Evolutionary conservation across 495 filamentous ascomycete genomes (phyloP).

Genomic region (Haplographium delicatum): DNA sequence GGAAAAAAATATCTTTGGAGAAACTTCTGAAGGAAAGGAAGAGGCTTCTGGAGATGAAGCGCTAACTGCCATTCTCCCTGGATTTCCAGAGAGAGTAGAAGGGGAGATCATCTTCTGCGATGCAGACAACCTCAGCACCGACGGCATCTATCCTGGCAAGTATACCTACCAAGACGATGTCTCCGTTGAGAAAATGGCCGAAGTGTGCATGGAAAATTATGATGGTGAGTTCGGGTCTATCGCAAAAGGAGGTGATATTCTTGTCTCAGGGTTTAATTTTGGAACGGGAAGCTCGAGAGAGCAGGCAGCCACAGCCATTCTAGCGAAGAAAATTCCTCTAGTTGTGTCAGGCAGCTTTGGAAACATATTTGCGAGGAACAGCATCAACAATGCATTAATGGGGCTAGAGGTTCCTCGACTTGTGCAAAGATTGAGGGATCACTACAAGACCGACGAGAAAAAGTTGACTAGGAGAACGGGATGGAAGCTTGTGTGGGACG

Average conservation of each 20-base stretch:
- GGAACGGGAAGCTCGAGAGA: constrained; percentile 79
- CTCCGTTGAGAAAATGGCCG: constrained; percentile 68
- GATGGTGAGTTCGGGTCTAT: constrained; percentile 60
- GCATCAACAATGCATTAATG: constrained; percentile 90
- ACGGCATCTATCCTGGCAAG: constrained; percentile 86
- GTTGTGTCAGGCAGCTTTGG: constrained; percentile 83
- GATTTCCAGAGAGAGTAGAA: constrained; percentile 59
- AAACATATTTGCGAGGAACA: constrained; percentile 84
- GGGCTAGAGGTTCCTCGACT: constrained; percentile 75
- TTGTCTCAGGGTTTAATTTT: constrained; percentile 88
- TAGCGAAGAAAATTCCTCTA: constrained; percentile 78
- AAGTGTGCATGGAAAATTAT: constrained; percentile 92
- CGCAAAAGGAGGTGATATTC: constrained; percentile 64
- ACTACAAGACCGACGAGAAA: constrained; percentile 51
- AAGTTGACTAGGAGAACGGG: constrained; percentile 75
- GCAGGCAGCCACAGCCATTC: constrained; percentile 84
- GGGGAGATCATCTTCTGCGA: constrained; percentile 71
- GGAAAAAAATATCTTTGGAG: constrained; percentile 35
- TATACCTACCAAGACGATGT: constrained; percentile 89
- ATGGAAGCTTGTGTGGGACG: constrained; percentile 87
- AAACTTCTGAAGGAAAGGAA: constrained; percentile 16
- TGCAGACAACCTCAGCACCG: constrained; percentile 70
- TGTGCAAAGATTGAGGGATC: constrained; percentile 61
- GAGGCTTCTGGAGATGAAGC: constrained; percentile 25
- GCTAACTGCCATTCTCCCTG: constrained; percentile 58